Conservation (phyloP, 306 rosid species). For the Casuarina equisetifolia region DNA sequence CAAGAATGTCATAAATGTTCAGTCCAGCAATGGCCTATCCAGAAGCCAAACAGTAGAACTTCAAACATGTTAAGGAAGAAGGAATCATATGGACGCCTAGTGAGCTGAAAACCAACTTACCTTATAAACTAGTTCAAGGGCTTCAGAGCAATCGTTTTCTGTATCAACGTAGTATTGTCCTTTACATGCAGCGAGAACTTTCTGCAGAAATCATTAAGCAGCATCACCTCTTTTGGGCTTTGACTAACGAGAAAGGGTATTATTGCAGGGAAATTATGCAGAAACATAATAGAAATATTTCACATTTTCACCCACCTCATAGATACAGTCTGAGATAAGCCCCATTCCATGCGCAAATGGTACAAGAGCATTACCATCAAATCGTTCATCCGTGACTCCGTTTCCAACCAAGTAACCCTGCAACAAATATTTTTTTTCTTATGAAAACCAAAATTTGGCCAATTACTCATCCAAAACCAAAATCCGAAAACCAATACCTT, state of each 20-base stretch:
- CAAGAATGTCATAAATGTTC: conserved; percentile 65
- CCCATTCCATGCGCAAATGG: conserved; percentile 92
- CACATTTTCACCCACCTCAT: conserved; percentile 31
- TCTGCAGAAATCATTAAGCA: conserved; percentile 26
- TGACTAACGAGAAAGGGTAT: too few relatives aligned
- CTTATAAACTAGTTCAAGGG: conserved; percentile 21
- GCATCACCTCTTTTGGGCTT: not conserved
- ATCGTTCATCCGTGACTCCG: conserved; percentile 59
- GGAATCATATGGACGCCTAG: not conserved
- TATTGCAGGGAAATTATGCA: too few relatives aligned
- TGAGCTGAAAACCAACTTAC: conserved; percentile 26
- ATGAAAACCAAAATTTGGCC: not conserved
- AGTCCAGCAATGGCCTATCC: conserved; percentile 48
- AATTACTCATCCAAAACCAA: not conserved
- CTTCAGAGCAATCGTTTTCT: conserved; percentile 23
- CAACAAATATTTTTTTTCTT: not conserved
- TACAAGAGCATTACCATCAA: conserved; percentile 67
- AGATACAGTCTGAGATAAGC: conserved; percentile 62
- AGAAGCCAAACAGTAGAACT: not conserved
- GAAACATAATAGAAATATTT: not conserved
- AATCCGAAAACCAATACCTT: conserved; percentile 41
- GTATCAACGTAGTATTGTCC: conserved; percentile 35
- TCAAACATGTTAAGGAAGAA: too few relatives aligned
- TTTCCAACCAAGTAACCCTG: conserved; percentile 87
- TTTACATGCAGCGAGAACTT: conserved; percentile 42